Percentiles rank a stretch among this genome's conserved stretches.
Conservation (phyloP, 2,329 filamentous ascomycete genomes). For the Periconia sp. region DNA sequence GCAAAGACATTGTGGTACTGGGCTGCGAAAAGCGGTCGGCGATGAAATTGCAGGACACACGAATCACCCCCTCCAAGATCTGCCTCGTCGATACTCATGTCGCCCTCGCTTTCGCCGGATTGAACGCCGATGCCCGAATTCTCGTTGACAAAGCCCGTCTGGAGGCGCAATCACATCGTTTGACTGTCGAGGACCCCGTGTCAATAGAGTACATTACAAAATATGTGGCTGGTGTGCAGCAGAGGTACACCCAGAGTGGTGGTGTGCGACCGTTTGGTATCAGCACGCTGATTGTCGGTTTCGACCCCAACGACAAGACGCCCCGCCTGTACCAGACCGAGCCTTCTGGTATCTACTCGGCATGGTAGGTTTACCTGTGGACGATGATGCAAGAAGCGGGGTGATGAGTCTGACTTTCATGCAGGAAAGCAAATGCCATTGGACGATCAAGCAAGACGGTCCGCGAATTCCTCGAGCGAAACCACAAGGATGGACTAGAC, state of each 20-base stretch:
- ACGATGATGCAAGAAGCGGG: background rate
- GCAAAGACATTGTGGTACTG: slow-evolving; percentile 88
- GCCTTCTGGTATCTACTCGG: slow-evolving; percentile 98
- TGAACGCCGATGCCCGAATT: slow-evolving; percentile 97
- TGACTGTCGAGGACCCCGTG: slow-evolving; percentile 96
- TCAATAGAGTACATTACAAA: slow-evolving; percentile 99
- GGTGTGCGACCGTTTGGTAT: slow-evolving; percentile 99
- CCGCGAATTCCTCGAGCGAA: slow-evolving; percentile 95
- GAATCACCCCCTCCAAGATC: slow-evolving; percentile 98
- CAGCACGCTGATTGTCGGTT: slow-evolving; percentile 97
- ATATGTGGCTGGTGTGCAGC: slow-evolving; percentile 96
- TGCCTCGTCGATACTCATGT: slow-evolving; percentile 94
- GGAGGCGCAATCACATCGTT: slow-evolving; percentile 94
- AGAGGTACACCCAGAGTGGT: slow-evolving; percentile 98
- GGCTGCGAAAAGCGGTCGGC: slow-evolving; percentile 98
- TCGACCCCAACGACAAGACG: slow-evolving; percentile 87
- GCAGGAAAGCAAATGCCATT: slow-evolving; percentile 98
- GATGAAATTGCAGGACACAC: slow-evolving; percentile 99
- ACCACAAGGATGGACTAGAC: slow-evolving; percentile 98
- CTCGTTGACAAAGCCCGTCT: slow-evolving; percentile 96
- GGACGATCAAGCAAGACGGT: slow-evolving; percentile 98
- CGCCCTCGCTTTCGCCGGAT: slow-evolving; percentile 92
- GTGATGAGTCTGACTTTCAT: slow-evolving; percentile 11
- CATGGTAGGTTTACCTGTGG: slow-evolving; percentile 69
- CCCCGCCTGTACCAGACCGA: slow-evolving; percentile 97